Evolutionary conservation across 176 grass and related monocot genomes (phyloP).

Genomic region (Pontederia paniculata): DNA sequence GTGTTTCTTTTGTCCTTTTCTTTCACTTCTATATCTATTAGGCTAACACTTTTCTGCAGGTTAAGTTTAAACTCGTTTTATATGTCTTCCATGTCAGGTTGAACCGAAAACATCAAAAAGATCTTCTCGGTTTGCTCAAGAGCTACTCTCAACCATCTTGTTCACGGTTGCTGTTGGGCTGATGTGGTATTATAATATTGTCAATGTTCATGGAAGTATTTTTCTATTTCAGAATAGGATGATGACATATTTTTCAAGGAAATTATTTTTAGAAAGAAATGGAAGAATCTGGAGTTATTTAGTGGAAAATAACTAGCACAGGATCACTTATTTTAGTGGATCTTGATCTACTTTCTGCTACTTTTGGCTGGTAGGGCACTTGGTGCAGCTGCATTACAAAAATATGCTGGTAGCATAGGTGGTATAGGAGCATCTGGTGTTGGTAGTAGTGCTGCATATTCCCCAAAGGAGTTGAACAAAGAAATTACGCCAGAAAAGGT

Average conservation of each 20-base stretch:
- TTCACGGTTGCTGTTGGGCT: constrained; percentile 57
- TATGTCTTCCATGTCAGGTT: constrained; percentile 53
- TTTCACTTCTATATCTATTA: background rate
- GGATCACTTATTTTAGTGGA: background rate
- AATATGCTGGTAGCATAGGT: constrained; percentile 79
- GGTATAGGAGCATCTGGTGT: constrained; percentile 67
- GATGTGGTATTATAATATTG: constrained; percentile 47
- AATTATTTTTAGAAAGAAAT: no score
- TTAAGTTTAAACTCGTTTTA: constrained; percentile 5
- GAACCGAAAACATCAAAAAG: constrained; percentile 81
- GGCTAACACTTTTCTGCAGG: background rate
- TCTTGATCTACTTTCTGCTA: constrained; percentile 23
- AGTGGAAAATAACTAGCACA: no score
- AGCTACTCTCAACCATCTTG: constrained; percentile 74
- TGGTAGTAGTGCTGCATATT: constrained; percentile 60
- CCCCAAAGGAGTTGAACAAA: constrained; percentile 81
- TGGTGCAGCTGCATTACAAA: constrained; percentile 54
- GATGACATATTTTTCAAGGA: no score
- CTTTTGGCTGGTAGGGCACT: constrained; percentile 25
- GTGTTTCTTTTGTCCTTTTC: constrained; percentile 16
- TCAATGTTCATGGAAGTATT: constrained; percentile 7
- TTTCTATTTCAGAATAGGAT: background rate
- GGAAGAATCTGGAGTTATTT: no score
- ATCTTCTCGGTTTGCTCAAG: constrained; percentile 75
- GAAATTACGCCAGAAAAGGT: constrained; percentile 89